These are phyloP conservation scores for Sclerotinia trifoliorum DNA, from an alignment of 2,329 filamentous ascomycete genomes.

Conservation along the genomic window DNA sequence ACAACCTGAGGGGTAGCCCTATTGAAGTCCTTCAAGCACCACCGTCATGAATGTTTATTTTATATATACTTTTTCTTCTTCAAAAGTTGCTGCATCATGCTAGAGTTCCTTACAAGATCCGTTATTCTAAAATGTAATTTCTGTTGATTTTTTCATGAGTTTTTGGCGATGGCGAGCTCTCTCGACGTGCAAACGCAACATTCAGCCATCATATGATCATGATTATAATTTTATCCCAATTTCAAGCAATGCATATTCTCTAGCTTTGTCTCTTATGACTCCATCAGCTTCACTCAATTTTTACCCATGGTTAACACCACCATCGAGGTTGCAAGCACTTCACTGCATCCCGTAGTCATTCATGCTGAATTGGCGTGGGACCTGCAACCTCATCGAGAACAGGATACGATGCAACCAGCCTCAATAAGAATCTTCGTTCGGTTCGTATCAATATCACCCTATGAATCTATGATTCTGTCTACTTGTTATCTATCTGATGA, in stretches of 20 bases:
- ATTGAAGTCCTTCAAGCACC: not conserved
- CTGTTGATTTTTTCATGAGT: not conserved
- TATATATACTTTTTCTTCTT: too few relatives aligned
- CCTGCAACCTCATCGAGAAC: not conserved
- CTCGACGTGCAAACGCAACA: not conserved
- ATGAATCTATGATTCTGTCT: not conserved
- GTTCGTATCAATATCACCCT: not conserved
- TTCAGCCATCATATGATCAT: conserved; percentile 4
- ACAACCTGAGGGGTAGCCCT: not conserved
- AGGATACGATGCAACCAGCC: not conserved
- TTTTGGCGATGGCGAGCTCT: not conserved
- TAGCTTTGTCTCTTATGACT: not conserved
- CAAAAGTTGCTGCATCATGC: not conserved
- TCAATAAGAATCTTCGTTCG: not conserved
- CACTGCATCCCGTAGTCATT: not conserved
- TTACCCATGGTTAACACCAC: not conserved
- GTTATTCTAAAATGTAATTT: not conserved
- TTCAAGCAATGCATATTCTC: not conserved
- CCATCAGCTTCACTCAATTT: not conserved
- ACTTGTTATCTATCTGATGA: not conserved
- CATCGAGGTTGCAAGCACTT: not conserved
- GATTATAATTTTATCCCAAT: not conserved
- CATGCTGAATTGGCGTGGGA: not conserved
- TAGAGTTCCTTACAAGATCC: not conserved
- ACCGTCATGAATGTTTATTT: not conserved